Conservation (phyloP, 148 eudicot genomes). For the Vaccinium darrowii region DNA sequence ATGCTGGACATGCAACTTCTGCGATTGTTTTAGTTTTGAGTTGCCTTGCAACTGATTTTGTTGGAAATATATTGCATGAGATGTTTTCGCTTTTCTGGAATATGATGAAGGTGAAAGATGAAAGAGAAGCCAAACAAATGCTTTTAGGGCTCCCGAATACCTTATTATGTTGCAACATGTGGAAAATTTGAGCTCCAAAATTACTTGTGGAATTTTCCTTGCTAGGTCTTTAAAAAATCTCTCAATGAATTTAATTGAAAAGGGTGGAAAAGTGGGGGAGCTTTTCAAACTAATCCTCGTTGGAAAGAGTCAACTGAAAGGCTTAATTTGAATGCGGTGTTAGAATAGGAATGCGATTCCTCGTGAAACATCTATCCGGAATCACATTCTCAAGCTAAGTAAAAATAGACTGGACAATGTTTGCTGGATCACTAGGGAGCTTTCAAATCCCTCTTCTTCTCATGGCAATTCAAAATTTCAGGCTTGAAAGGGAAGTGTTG, state of each 20-base stretch:
- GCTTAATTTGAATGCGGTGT: background rate
- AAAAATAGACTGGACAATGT: no score
- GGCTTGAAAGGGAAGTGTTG: background rate
- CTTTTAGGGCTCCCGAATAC: background rate
- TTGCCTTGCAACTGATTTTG: background rate
- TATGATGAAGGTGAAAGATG: background rate
- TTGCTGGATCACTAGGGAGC: no score
- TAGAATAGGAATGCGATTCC: background rate
- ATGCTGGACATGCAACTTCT: background rate
- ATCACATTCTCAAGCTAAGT: background rate
- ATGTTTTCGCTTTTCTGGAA: background rate
- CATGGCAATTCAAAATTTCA: background rate
- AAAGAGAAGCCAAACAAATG: background rate
- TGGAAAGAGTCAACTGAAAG: background rate
- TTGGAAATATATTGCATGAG: background rate
- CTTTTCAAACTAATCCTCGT: background rate
- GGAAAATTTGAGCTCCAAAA: background rate
- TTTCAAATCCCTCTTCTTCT: no score
- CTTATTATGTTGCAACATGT: no score
- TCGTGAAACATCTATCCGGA: background rate
- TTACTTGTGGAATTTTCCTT: background rate
- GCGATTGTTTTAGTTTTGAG: background rate
- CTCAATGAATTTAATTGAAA: background rate
- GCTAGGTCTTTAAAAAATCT: background rate
- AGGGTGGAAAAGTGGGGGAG: background rate